Evolutionary conservation across 345 rosid genomes (phyloP).

Genomic region (Salix viminalis): DNA sequence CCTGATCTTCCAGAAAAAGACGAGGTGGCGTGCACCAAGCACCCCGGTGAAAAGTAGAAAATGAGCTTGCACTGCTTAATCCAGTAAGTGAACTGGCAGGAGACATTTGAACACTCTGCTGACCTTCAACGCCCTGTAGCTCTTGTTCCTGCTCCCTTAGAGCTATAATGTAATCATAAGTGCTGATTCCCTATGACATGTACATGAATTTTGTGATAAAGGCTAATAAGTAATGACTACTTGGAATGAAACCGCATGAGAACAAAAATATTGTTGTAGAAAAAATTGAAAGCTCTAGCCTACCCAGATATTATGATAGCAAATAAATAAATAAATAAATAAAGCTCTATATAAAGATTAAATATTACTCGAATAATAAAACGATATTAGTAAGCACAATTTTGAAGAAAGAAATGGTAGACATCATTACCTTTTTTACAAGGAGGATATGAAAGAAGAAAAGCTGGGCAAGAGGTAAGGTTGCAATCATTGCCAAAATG

Average conservation of each 20-base stretch:
- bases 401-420: neutral
- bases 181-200: constrained; percentile 78
- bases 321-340: no score
- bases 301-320: neutral
- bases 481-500: constrained; percentile 88
- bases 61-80: constrained; percentile 94
- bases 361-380: neutral
- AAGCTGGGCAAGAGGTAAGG: constrained; percentile 88
- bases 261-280: neutral
- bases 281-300: neutral
- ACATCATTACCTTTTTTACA: constrained; percentile 64
- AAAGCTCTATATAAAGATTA: neutral
- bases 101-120: constrained; percentile 95
- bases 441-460: constrained; percentile 96
- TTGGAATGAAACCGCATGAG: neutral
- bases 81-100: constrained; percentile 94
- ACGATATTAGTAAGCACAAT: neutral
- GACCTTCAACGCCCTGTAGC: constrained; percentile 76
- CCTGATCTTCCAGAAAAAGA: constrained; percentile 96
- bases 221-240: neutral
- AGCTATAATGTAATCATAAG: constrained; percentile 96
- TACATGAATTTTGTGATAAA: neutral
- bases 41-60: constrained; percentile 83
- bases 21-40: constrained; percentile 99
- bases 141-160: constrained; percentile 97